phyloP scores from a whole-genome alignment of 768 basidiomycete genomes.

The Hygrophoropsis aurantiaca region DNA sequence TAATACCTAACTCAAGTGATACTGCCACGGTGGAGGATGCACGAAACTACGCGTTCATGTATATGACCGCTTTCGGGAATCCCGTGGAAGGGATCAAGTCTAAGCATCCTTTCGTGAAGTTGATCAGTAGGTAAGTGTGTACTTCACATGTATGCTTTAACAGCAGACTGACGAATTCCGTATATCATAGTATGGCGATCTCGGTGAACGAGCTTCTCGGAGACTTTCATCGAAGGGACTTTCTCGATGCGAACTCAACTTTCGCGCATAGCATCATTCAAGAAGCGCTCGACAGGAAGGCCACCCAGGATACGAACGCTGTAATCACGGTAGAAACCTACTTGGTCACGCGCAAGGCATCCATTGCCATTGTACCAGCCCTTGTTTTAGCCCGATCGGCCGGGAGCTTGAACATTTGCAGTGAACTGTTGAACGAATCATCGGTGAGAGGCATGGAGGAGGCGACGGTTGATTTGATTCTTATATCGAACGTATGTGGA shows the following conservation, averaged over 20 bases:
- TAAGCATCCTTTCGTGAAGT: conserved; percentile 8
- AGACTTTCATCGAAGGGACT: neutral
- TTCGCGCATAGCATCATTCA: conserved; percentile 15
- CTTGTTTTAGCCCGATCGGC: conserved; percentile 16
- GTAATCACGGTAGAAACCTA: conserved; percentile 15
- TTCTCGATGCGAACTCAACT: conserved; percentile 12
- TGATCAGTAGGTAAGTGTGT: conserved; percentile 14
- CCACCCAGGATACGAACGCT: conserved; percentile 3
- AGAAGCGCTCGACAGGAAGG: conserved; percentile 19
- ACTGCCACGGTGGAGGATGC: conserved; percentile 1
- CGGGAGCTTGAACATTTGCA: conserved; percentile 12
- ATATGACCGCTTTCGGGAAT: neutral
- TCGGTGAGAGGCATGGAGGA: conserved; percentile 11
- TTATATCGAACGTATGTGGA: conserved; percentile 15
- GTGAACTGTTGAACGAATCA: conserved; percentile 9
- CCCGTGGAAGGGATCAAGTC: conserved; percentile 3
- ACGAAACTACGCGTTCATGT: neutral
- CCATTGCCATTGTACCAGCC: conserved; percentile 15
- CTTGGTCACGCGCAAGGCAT: conserved; percentile 5
- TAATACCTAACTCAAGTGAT: neutral
- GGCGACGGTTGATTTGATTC: conserved; percentile 10
- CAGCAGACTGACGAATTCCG: no score
- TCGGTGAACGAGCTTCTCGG: neutral
- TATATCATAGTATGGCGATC: no score
- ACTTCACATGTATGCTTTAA: neutral